A percentile compares a stretch with the other conserved stretches of the same genome.
phyloP scores from a whole-genome alignment of 1,284 basidiomycete genomes.

The Phylloboletellus chloephorus region DNA sequence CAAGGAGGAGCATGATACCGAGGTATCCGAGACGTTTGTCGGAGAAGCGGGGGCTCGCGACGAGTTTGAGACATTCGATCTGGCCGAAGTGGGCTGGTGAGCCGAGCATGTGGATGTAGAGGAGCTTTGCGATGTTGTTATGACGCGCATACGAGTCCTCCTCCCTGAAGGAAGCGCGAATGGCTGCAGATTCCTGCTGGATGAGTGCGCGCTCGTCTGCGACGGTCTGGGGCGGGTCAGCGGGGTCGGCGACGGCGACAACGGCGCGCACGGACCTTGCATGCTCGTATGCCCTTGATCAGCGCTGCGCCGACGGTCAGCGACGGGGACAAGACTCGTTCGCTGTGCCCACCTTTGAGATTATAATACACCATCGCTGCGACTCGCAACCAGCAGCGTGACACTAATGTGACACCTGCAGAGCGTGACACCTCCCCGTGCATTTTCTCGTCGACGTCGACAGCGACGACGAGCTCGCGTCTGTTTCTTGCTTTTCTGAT shows the following conservation, averaged over 20 bases:
- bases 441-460: constrained; percentile 20
- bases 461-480: constrained; percentile 16
- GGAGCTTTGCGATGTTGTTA: constrained; percentile 96
- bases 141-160: constrained; percentile 92
- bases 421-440: constrained; percentile 17
- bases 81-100: constrained; percentile 99
- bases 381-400: constrained; percentile 14
- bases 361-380: constrained; percentile 78
- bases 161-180: constrained; percentile 95
- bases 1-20: constrained; percentile 95
- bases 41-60: constrained; percentile 94
- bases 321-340: constrained; percentile 11
- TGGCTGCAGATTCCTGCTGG: constrained; percentile 97
- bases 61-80: constrained; percentile 98
- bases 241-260: constrained; percentile 7
- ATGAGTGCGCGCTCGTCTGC: constrained; percentile 98
- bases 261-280: constrained; percentile 59
- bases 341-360: constrained; percentile 66
- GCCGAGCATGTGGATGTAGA: constrained; percentile 99
- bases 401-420: constrained; percentile 22
- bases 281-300: constrained; percentile 91
- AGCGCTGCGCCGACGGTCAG: constrained; percentile 54
- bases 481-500: constrained; percentile 11
- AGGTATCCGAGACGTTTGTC: constrained; percentile 97
- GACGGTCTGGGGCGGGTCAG: constrained; percentile 66